Evolutionary conservation across 2,329 filamentous ascomycete genomes (phyloP).

Genomic region (Calonectria multiphialidica): DNA sequence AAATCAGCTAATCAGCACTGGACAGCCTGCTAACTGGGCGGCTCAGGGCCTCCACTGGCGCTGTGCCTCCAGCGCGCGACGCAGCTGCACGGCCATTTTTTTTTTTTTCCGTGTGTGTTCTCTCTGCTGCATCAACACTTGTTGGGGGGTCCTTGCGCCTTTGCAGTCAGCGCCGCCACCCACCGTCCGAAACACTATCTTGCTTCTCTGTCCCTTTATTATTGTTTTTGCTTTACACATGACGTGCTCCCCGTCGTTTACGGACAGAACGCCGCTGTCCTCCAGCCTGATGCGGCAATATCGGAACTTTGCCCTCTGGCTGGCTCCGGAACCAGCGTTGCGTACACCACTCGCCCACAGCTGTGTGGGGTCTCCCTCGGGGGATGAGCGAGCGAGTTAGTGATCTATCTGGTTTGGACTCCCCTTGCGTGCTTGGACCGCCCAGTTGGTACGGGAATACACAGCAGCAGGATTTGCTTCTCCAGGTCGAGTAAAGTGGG

Average conservation of each 20-base stretch:
- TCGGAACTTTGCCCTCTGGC: background rate
- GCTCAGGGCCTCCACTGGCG: constrained; percentile 5
- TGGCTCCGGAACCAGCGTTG: constrained; percentile 8
- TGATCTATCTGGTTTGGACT: background rate
- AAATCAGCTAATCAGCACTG: constrained; percentile 18
- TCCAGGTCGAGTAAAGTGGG: background rate
- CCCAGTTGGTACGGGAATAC: constrained; percentile 3
- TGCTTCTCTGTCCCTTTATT: no score
- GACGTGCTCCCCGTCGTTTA: background rate
- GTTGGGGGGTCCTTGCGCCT: background rate
- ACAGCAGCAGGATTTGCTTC: constrained; percentile 1
- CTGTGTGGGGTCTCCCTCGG: background rate
- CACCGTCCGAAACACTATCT: background rate
- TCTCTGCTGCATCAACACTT: background rate
- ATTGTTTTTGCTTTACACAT: background rate
- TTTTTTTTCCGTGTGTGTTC: background rate
- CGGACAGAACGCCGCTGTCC: background rate
- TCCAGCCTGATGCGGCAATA: constrained; percentile 7
- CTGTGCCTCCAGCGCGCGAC: background rate
- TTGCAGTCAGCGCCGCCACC: background rate
- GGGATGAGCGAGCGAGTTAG: background rate
- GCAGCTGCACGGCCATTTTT: constrained; percentile 4
- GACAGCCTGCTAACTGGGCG: constrained; percentile 9
- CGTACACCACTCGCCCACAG: background rate
- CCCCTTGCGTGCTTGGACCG: constrained; percentile 8